phyloP scores from a whole-genome alignment of 2,329 filamentous ascomycete genomes.

The Eutypella sp. region DNA sequence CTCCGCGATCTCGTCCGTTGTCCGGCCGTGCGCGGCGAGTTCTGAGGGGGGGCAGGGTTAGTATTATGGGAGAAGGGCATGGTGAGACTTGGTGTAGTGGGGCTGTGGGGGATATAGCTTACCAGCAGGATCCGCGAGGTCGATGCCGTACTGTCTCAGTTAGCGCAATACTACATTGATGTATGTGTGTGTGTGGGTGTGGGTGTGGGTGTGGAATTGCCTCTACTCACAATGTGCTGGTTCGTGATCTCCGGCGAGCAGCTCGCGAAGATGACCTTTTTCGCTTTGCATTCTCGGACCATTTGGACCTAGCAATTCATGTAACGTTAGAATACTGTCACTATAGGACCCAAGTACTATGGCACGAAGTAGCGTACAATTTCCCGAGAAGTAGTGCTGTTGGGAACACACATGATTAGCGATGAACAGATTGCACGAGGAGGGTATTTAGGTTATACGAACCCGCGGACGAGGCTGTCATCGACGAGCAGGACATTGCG shows the following conservation, averaged over 20 bases:
- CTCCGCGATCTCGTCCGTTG: no score
- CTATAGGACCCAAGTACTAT: not conserved
- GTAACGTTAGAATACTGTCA: not conserved
- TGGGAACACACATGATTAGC: no score
- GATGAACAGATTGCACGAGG: no score
- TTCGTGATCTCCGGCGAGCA: not conserved
- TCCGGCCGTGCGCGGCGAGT: no score
- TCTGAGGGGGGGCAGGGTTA: no score
- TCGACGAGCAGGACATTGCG: no score
- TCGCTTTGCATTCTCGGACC: not conserved
- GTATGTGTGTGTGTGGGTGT: not conserved
- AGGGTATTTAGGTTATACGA: no score
- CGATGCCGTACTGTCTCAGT: conserved; percentile 1
- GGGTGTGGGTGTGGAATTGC: not conserved
- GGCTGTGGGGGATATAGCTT: no score
- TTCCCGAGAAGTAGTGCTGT: not conserved
- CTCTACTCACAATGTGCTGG: not conserved
- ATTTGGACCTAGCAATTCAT: not conserved
- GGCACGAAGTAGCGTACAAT: not conserved
- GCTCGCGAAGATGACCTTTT: not conserved
- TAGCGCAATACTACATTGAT: no score
- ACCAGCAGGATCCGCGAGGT: conserved; percentile 1
- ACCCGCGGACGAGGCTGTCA: no score
- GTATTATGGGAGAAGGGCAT: no score
- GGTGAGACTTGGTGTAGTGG: no score